Percentiles rank a stretch among this genome's conserved stretches.
phyloP scores from a whole-genome alignment of 192 early-diverging fungal genomes.

The Umbelopsis isabellina region DNA sequence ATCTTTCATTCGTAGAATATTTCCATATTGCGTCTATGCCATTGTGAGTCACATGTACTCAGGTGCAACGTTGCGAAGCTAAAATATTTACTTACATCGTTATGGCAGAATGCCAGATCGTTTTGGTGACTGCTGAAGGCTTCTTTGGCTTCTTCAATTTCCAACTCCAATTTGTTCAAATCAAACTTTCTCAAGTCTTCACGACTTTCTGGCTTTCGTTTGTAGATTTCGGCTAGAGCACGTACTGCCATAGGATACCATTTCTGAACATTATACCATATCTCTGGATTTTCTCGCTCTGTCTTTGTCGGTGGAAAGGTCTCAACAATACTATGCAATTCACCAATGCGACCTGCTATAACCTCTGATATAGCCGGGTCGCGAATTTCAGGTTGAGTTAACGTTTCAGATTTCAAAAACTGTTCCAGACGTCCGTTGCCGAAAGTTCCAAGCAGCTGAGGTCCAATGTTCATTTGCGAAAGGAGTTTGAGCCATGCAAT shows the following conservation, averaged over 20 bases:
- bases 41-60: background rate
- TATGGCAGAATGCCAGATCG: constrained; percentile 85
- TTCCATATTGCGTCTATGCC: constrained; percentile 80
- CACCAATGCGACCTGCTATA: constrained; percentile 72
- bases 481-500: constrained; percentile 76
- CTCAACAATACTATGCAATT: constrained; percentile 70
- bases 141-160: constrained; percentile 52
- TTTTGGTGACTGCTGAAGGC: constrained; percentile 41
- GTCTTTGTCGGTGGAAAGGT: constrained; percentile 57
- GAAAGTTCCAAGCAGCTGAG: constrained; percentile 74
- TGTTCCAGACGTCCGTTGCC: constrained; percentile 85
- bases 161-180: constrained; percentile 50
- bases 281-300: constrained; percentile 48
- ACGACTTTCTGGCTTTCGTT: constrained; percentile 7
- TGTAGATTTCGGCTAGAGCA: constrained; percentile 14
- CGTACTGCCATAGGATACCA: constrained; percentile 56
- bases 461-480: constrained; percentile 71
- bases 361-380: constrained; percentile 61
- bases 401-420: constrained; percentile 73
- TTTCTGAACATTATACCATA: constrained; percentile 67
- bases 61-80: background rate
- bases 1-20: constrained; percentile 66
- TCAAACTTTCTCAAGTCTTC: constrained; percentile 29
- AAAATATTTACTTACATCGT: constrained; percentile 65
- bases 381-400: constrained; percentile 71